phyloP scores from a whole-genome alignment of 2,329 filamentous ascomycete genomes.

The Pseudogymnoascus sp. region DNA sequence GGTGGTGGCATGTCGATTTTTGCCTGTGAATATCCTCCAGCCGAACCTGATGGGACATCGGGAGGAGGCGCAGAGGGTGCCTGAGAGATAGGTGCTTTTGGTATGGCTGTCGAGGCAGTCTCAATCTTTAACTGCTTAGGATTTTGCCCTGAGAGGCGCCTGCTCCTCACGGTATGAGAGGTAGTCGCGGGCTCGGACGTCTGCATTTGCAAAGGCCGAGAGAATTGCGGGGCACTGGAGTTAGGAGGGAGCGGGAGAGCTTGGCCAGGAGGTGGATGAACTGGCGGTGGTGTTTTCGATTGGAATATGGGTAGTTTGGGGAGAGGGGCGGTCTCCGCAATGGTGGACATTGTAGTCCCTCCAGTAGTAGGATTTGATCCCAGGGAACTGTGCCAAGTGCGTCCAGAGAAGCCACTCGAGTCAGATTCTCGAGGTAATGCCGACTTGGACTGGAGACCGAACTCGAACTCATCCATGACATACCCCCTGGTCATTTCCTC shows the following conservation, averaged over 20 bases:
- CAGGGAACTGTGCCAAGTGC: slow-evolving; percentile 74
- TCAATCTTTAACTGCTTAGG: slow-evolving; percentile 84
- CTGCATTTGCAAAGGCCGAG: slow-evolving; percentile 18
- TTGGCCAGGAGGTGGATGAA: slow-evolving; percentile 22
- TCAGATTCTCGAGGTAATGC: slow-evolving; percentile 70
- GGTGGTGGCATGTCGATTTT: slow-evolving; percentile 25
- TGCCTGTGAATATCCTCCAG: slow-evolving; percentile 16
- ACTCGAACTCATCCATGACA: slow-evolving; percentile 74
- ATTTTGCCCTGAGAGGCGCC: slow-evolving; percentile 74
- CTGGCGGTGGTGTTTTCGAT: slow-evolving; percentile 20
- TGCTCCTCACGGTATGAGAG: slow-evolving; percentile 55
- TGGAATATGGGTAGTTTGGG: slow-evolving; percentile 24
- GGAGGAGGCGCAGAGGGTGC: neutral
- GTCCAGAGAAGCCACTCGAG: slow-evolving; percentile 69
- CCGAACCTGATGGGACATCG: neutral
- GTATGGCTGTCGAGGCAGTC: slow-evolving; percentile 39
- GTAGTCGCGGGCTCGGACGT: slow-evolving; percentile 11
- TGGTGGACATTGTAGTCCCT: slow-evolving; percentile 62
- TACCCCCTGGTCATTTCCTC: slow-evolving; percentile 86
- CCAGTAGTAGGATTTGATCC: slow-evolving; percentile 65
- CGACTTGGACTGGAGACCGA: slow-evolving; percentile 60
- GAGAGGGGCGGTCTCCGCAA: slow-evolving; percentile 47
- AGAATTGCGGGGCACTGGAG: slow-evolving; percentile 33
- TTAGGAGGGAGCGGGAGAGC: slow-evolving; percentile 36
- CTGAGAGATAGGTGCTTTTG: slow-evolving; percentile 10